These are phyloP conservation scores for Neofusicoccum cordaticola DNA, from an alignment of 2,329 filamentous ascomycete species.

Conservation along the genomic window DNA sequence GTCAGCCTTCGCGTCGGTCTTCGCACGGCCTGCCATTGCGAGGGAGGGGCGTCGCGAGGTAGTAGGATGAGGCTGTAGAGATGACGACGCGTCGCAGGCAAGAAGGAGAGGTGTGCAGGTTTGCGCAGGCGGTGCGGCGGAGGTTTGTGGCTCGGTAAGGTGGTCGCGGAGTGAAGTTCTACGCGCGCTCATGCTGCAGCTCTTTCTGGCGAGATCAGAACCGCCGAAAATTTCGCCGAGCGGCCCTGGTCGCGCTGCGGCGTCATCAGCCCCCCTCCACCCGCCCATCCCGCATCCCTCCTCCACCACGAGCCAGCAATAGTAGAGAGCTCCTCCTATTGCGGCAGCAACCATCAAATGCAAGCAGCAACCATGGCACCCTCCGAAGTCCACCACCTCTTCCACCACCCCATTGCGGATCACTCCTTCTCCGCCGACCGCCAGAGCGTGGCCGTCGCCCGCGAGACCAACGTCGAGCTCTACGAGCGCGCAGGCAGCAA, in stretches of 20 bases:
- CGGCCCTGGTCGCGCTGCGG: constrained; percentile 6
- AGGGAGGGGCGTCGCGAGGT: background rate
- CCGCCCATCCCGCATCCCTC: background rate
- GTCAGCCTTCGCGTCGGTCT: constrained; percentile 14
- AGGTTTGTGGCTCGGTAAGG: background rate
- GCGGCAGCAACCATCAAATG: constrained; percentile 45
- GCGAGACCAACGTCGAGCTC: constrained; percentile 86
- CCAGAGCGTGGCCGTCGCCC: constrained; percentile 82
- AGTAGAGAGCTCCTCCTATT: constrained; percentile 99
- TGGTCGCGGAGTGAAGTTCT: background rate
- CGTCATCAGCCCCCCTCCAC: constrained; percentile 14
- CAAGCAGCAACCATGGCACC: constrained; percentile 63
- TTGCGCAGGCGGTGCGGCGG: background rate
- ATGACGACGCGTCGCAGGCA: background rate
- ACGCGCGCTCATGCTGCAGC: background rate
- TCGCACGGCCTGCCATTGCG: constrained; percentile 12
- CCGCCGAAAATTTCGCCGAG: constrained; percentile 4
- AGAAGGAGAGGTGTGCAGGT: background rate
- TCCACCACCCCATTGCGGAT: constrained; percentile 93
- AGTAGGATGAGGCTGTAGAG: background rate
- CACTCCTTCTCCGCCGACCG: constrained; percentile 97
- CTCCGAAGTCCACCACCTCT: constrained; percentile 93
- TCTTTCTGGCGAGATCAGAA: background rate
- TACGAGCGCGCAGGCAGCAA: constrained; percentile 70
- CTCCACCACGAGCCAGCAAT: constrained; percentile 24